Base-by-base conservation (phyloP, 139 green algal genomes). In the Nannochloris sp. region DNA sequence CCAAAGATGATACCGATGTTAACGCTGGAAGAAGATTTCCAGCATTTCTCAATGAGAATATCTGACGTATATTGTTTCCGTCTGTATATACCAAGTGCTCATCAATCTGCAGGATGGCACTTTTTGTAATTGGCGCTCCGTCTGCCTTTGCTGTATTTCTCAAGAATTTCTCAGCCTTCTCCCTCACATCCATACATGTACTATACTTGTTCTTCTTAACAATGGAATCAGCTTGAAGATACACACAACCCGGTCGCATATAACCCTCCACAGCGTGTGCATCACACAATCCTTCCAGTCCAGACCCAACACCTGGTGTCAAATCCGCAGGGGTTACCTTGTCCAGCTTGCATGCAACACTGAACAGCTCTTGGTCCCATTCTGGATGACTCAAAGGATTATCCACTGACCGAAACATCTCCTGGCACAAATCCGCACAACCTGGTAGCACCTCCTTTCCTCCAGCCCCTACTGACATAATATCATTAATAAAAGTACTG, bases 231-330 rank as follows among this genome's bases (percentile, higher is more conserved):
- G 55, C 50, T 0, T 76, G 82, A 44, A 93, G 59, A 72, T 86
- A 75, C n/a, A 92, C 80, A 62, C 85, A 93, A 43, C 86, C 86
- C 2, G 86, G 86, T 29, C 78, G 65, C 61, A 93, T 91, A 71
- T 79, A 82, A 15, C 78, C 80, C 60, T 89, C 81, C 36, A 92
- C 57, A 4, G 58, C 19, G 51, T 64, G 5, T 71, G 77, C 25
- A 67, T 66, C 12, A 55, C 69, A 8, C 59, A 62, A 62, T 83
- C 66, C 81, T 74, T 86, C 14, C 27, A 74, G n/a, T 56, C 24
- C 83, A 46, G 61, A 50, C 75, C 70, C 72, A 57, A 91, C 57
- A 62, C 88, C 75, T 0, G 44, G 27, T 2, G 86, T 85, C 66
- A 94, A 75, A 57, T 90, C 75, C 9, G 75, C 75, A 8, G 86